Conservation (phyloP, 2,329 filamentous ascomycete species). For the Diaporthe ampelina region DNA sequence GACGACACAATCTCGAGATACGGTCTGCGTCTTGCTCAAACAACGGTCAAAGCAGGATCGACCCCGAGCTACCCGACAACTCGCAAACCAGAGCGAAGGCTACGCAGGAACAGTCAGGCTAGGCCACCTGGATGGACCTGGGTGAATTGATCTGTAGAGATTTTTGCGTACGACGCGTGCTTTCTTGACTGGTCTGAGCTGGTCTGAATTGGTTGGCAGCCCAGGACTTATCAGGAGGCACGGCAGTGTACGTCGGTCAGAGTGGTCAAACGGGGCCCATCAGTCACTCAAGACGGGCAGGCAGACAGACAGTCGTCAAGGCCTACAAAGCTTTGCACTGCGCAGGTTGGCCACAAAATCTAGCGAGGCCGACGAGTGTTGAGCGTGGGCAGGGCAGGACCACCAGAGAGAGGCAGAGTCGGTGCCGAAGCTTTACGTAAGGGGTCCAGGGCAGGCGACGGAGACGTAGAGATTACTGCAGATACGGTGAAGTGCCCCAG, state of each 20-base stretch:
- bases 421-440: conserved; percentile 30
- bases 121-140: conserved; percentile 21
- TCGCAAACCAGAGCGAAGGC: conserved; percentile 31
- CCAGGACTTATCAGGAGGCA: conserved; percentile 3
- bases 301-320: conserved; percentile 26
- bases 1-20: conserved; percentile 34
- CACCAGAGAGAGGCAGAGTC: conserved; percentile 14
- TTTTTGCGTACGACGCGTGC: conserved; percentile 16
- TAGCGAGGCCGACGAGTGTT: conserved; percentile 28
- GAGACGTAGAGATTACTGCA: conserved; percentile 39
- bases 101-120: conserved; percentile 40
- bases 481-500: conserved; percentile 21
- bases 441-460: conserved; percentile 19
- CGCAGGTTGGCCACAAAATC: conserved; percentile 24
- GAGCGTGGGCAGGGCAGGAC: conserved; percentile 18
- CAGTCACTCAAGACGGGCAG: conserved; percentile 29
- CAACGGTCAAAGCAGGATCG: conserved; percentile 17
- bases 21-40: conserved; percentile 26
- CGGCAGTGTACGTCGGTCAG: conserved; percentile 31
- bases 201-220: conserved; percentile 10
- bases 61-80: conserved; percentile 13
- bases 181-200: not conserved
- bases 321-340: conserved; percentile 35
- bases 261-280: conserved; percentile 29
- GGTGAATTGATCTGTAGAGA: conserved; percentile 12